Percentiles rank a stretch among this genome's conserved stretches.
These are phyloP conservation scores for Avena atlantica DNA, from an alignment of 176 grass and related monocot species.

Conservation along the genomic window DNA sequence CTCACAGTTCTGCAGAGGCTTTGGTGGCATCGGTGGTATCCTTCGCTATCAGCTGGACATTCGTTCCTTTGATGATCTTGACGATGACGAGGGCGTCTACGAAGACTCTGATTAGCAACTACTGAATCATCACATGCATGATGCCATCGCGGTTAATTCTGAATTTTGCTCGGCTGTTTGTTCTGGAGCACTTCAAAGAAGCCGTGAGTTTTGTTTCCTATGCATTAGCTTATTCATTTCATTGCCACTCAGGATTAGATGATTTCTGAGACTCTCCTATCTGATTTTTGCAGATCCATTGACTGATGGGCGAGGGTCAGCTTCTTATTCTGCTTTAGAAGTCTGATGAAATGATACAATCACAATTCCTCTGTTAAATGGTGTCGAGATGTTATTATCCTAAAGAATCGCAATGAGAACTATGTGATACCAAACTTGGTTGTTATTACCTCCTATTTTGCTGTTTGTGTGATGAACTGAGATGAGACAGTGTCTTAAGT, in stretches of 20 bases:
- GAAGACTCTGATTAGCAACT: slow-evolving; percentile 68
- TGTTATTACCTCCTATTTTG: slow-evolving; percentile 19
- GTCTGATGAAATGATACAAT: slow-evolving; percentile 22
- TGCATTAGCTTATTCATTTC: background rate
- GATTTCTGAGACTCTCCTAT: background rate
- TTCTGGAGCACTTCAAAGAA: background rate
- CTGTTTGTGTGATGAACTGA: background rate
- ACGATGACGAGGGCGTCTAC: slow-evolving; percentile 66
- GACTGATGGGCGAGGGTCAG: background rate
- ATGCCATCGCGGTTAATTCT: slow-evolving; percentile 4
- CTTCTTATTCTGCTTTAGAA: background rate
- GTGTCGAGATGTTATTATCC: slow-evolving; percentile 5
- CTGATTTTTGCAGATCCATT: background rate
- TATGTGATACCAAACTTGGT: slow-evolving; percentile 7
- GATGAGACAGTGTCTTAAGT: background rate
- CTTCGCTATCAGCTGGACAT: slow-evolving; percentile 73
- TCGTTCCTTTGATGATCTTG: slow-evolving; percentile 76
- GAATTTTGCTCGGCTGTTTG: slow-evolving; percentile 33
- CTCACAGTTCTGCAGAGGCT: slow-evolving; percentile 79
- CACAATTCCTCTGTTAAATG: background rate
- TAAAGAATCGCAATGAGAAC: background rate
- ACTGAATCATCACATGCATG: background rate
- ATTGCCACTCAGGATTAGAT: background rate
- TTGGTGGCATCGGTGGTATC: slow-evolving; percentile 77
- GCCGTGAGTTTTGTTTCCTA: background rate